Evolutionary conservation across 1,284 basidiomycete species (phyloP), one percentile per base, ranked within the genome.

Genomic region (Lentinula novae-zelandiae): DNA sequence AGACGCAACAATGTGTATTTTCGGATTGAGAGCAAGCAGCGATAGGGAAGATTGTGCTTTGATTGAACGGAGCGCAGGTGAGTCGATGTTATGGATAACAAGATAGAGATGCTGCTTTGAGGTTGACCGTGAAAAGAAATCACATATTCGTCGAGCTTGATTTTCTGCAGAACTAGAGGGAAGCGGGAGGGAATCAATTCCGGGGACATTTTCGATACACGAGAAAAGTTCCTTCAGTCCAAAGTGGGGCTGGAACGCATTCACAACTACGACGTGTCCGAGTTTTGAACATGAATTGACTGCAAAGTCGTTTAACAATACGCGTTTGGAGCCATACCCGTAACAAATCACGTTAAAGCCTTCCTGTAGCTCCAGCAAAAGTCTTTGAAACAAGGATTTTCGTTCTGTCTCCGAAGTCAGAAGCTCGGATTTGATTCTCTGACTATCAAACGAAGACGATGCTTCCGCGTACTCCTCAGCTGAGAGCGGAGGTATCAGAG

Each of bases 261-360:
- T 94, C 38, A 88, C 82, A 22, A 96, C 80, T 50, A 94, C 82
- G 53, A 92, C 87, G 67, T 93, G 84, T 0, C 90, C 92, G 0
- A 71, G 71, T 62, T 78, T 81, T 5, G 80, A 72, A 64, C 90
- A 86, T 12, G 72, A 67, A 2, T 79, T 69, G 5, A 72, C 76
- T 1, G 89, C 91, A 65, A 96, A 91, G 20, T 81, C 74, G 71
- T 96, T 93, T 27, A 97, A 74, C 5, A 90, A 66, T 12, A 70
- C 73, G 56, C 92, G 80, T 71, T 97, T 98, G 22, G 92, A 95
- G 1, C 95, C 95, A 67, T 86, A 85, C 0, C 95, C 95, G 67
- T 94, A 93, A 69, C 93, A 87, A 9, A 95, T 72, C 57, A 97
- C 75, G 70, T 92, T 94, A 79, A 95, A 96, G 0, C 92, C 93